Percentiles rank a stretch among this genome's conserved stretches.
phyloP scores from a whole-genome alignment of 1,284 basidiomycete genomes.

The Moesziomyces parantarcticus region DNA sequence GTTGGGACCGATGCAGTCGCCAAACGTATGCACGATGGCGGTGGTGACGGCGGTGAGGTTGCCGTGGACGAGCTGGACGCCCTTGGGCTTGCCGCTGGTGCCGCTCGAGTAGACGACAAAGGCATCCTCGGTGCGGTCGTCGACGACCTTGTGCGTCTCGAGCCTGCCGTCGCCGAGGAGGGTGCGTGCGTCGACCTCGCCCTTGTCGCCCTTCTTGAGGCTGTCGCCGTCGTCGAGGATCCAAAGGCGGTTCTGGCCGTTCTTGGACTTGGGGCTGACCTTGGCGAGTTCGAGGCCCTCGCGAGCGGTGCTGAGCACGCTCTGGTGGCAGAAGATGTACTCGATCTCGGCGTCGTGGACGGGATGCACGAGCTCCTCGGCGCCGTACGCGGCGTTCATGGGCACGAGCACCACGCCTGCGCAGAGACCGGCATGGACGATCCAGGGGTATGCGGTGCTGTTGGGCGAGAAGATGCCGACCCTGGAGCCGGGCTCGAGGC shows the following conservation, averaged over 20 bases:
- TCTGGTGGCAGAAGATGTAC: constrained; percentile 57
- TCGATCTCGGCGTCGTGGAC: constrained; percentile 54
- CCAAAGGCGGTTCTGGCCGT: constrained; percentile 54
- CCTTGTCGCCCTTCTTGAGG: constrained; percentile 41
- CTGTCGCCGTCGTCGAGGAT: constrained; percentile 61
- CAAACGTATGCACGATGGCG: constrained; percentile 32
- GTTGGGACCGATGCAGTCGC: constrained; percentile 40
- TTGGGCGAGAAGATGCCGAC: constrained; percentile 64
- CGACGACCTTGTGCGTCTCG: constrained; percentile 45
- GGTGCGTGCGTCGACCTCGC: constrained; percentile 51
- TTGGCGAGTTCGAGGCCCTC: constrained; percentile 51
- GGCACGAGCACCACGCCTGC: constrained; percentile 56
- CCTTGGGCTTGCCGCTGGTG: constrained; percentile 65
- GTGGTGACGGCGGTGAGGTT: constrained; percentile 56
- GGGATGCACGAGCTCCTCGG: constrained; percentile 63
- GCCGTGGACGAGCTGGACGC: constrained; percentile 62
- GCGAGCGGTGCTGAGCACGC: constrained; percentile 40
- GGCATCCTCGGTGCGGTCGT: constrained; percentile 46
- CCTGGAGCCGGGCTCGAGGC: constrained; percentile 48
- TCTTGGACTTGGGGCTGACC: constrained; percentile 24
- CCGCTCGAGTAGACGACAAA: constrained; percentile 63
- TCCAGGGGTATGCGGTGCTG: constrained; percentile 54
- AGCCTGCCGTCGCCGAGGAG: constrained; percentile 35
- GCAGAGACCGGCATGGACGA: constrained; percentile 54
- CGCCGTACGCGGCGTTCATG: constrained; percentile 58